Base-by-base conservation (phyloP, 2,329 filamentous ascomycete species). In the Metarhizium sp. region DNA sequence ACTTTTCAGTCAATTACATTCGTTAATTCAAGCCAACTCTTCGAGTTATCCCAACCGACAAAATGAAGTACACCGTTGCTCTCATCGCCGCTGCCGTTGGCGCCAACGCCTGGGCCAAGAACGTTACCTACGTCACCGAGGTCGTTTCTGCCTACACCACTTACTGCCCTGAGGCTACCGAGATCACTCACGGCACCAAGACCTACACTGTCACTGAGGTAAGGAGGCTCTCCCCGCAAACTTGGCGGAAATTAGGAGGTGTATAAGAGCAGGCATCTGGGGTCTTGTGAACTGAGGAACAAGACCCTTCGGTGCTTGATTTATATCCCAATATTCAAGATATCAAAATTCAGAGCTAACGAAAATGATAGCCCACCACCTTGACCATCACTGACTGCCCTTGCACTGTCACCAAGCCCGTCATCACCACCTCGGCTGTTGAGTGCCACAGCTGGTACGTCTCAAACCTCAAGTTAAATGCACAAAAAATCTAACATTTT, bases 351-450 rank as follows among this genome's bases (percentile, higher is more conserved):
- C 25, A 25, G 25, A 25, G 10, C 32, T 34, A 11, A 34, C 32
- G 6, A 34, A 8, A 7, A 8, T 34, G 4, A 18, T 52, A 82
- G 80, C 73, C 85, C 68, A 85, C 83, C 69, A 85, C 82, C 69
- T 72, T 87, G 71, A 88, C 85, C 75, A 81, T 88, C 78, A 82
- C 82, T 64, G 76, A 86, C 78, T 87, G 85, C 79, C 81, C 84
- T 64, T 87, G 84, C 84, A 88, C 81, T 67, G 67, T 83, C 72
- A 78, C 76, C 74, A 79, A 78, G 75, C 79, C 81, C 54, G 73
- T 84, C 63, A 71, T 73, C 67, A 77, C 73, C 69, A 73, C 75
- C 68, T 74, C 76, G 59, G 69, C 73, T 49, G 78, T 81, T 49
- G 63, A 73, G 69, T 82, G 79, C 79, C 64, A 73, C 68, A 73